Evolutionary conservation across 805 yeast genomes (phyloP), one percentile per base, ranked within the genome.

Genomic region (Kuraishia ogatae): DNA sequence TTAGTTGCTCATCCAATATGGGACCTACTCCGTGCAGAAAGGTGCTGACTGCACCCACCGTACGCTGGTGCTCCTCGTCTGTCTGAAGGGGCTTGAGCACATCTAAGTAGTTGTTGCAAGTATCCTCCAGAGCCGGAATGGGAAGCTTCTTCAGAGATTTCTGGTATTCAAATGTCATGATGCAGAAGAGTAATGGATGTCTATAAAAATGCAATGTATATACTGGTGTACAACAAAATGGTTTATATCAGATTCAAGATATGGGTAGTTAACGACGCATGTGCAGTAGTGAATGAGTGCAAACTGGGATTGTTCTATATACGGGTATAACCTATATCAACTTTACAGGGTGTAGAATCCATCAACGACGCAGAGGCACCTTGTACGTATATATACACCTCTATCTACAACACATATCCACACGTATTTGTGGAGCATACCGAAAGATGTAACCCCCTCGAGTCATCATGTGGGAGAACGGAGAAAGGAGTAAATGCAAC

Each of bases 31-130:
- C 70, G 55, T 77, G 71, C 56, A 88, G 66, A 69, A 87, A 84
- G 59, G 72, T 63, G 47, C 72, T 68, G 55, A 88, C 85, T 1
- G 89, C 88, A 11, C 66, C 71, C 3, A 75, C 65, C 1, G 96
- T 88, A 48, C 74, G 73, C 53, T 69, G 68, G 65, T 87, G 87
- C 66, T 90, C 96, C 39, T 70, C 72, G 50, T 83, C 85, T 5
- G 90, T 87, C 68, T 89, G 96, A n/a, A 91, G 73, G 0, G 97
- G 97, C 65, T 81, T 80, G 47, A 91, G 74, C 10, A 82, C 85
- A 21, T 77, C 77, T 55, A 91, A 71, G 64, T 89, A 91, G 61
- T 78, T 76, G 20, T 72, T 63, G 62, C 94, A 81, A 0, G 97
- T 86, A 53, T 82, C 84, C 39, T 75, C 70, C 55, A 91, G 74